Evolutionary conservation across 306 rosid species (phyloP), one percentile per base, ranked within the genome.

Genomic region (Dalbergia cultrata): DNA sequence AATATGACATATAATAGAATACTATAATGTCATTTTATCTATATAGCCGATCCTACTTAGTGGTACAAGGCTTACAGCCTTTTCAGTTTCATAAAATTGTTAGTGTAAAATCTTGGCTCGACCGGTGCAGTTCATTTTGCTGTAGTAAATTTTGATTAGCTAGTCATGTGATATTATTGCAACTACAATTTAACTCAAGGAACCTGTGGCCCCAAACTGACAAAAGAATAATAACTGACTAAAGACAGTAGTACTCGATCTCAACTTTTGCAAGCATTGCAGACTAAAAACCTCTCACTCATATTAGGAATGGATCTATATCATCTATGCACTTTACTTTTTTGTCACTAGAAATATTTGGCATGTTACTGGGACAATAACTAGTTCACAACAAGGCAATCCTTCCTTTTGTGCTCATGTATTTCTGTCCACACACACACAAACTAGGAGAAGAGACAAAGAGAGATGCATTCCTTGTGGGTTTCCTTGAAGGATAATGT

Each of bases 391-490:
- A 37, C 43, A 59, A 72, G 33, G 57, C 61, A 59, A 63, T 47
- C 9, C 13, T 69, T 47, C 12, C 13, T 22, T 81, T 8, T 49
- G 43, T 60, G 43, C 33, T 57, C 53, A 76, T 43, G 58, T 84
- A 71, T 71, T 75, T 53, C 61, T 75, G 17, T 64, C 53, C 64
- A 63, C 53, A 71, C 21, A 21, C 9, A 13, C 10, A 56, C 65
- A 33, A 7, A 64, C 13, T 43, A 56, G 76, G 67, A 31, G 75
- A 33, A 76, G 84, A 37, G 75, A 41, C 21, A 70, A 77, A 83
- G 49, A 78, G 82, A 88, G 83, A 89, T 90, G 95, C 84, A 82
- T 67, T 76, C 84, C 14, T 39, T 89, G 39, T 92, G 97, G 97
- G 64, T 86, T 7, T 89, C 87, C 9, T 70, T 90, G 81, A 92